Conservation (phyloP, 805 yeast species). For the Hemisphaericaspora nanyangensis region DNA sequence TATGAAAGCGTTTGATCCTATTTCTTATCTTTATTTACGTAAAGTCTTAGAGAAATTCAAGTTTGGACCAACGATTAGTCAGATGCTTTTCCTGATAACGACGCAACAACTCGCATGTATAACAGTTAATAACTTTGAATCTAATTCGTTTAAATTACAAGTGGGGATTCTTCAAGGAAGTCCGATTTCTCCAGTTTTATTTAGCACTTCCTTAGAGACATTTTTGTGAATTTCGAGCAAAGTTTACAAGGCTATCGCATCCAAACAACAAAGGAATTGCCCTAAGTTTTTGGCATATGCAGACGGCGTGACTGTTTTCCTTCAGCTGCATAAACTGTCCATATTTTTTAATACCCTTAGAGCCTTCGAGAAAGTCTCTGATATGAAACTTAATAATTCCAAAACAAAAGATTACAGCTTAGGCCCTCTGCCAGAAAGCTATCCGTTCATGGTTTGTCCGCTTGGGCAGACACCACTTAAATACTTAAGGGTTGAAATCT, state of each 20-base stretch:
- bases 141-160: background rate
- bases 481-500: background rate
- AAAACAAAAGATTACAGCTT: background rate
- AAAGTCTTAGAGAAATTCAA: background rate
- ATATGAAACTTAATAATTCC: too few species aligned
- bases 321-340: background rate
- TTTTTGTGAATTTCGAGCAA: background rate
- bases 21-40: background rate
- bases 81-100: background rate
- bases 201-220: background rate
- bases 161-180: slow-evolving; percentile 1
- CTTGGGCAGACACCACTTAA: background rate
- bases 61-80: background rate
- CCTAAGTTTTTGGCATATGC: background rate
- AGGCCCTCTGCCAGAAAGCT: background rate
- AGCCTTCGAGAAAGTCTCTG: background rate
- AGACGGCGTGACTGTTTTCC: background rate
- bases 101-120: background rate
- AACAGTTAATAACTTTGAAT: background rate
- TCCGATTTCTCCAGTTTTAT: slow-evolving; percentile 1
- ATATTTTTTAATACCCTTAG: background rate
- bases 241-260: background rate
- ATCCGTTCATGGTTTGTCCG: background rate
- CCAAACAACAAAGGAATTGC: background rate
- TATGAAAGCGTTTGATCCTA: background rate